phyloP scores from a whole-genome alignment of 352 stramenopile genomes.

The Plasmopara muralis region DNA sequence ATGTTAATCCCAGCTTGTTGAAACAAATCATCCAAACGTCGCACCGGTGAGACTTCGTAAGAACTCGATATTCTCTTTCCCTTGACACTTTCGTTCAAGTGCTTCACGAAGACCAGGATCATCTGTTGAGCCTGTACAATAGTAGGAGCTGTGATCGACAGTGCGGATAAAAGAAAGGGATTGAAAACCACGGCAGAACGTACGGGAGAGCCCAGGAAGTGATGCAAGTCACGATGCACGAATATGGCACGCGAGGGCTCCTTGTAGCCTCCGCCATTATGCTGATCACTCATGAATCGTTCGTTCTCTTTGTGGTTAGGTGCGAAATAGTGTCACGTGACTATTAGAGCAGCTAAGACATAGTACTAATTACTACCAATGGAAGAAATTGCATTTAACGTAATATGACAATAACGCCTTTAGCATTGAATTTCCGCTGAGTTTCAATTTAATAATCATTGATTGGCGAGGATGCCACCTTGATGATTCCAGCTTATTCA shows the following conservation, averaged over 20 bases:
- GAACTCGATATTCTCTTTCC: slow-evolving; percentile 52
- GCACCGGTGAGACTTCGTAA: slow-evolving; percentile 57
- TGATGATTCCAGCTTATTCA: too few relatives aligned
- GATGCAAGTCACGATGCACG: slow-evolving; percentile 55
- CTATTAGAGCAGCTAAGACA: too few relatives aligned
- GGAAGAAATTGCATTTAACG: too few relatives aligned
- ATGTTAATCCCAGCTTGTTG: not conserved
- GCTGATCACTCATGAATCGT: not conserved
- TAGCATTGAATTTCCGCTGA: too few relatives aligned
- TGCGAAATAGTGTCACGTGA: too few relatives aligned
- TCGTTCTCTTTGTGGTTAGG: too few relatives aligned
- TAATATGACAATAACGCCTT: too few relatives aligned
- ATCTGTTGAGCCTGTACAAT: slow-evolving; percentile 62
- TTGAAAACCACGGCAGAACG: not conserved
- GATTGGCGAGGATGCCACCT: too few relatives aligned
- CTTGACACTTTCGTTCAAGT: slow-evolving; percentile 75
- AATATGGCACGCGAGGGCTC: slow-evolving; percentile 75
- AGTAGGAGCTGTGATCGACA: slow-evolving; percentile 1
- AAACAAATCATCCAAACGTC: slow-evolving; percentile 3
- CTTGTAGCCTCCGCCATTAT: slow-evolving; percentile 26
- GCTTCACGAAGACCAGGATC: slow-evolving; percentile 76
- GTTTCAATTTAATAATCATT: too few relatives aligned
- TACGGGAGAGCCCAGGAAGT: slow-evolving; percentile 66
- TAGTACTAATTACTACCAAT: too few relatives aligned
- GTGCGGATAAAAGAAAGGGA: not conserved